phyloP scores from a whole-genome alignment of 257 asterid genomes.

The Scutellaria baicalensis region DNA sequence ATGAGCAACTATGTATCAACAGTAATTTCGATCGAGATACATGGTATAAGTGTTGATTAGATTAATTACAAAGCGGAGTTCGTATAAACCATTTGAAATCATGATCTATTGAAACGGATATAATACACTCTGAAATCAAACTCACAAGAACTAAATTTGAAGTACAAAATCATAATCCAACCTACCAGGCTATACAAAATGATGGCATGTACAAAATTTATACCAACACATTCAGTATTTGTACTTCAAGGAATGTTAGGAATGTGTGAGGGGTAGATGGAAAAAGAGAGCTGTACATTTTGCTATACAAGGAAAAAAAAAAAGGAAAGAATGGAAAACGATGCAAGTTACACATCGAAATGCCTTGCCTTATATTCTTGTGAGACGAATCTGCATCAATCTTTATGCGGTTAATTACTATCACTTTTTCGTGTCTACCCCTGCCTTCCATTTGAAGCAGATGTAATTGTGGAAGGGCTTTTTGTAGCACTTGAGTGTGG shows the following conservation, averaged over 20 bases:
- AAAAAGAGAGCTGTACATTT: slow-evolving; percentile 34
- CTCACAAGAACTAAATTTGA: background rate
- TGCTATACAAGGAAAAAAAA: slow-evolving; percentile 23
- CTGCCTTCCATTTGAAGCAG: slow-evolving; percentile 47
- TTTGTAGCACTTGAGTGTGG: slow-evolving; percentile 42
- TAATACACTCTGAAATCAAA: background rate
- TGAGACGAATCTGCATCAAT: background rate
- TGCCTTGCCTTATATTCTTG: slow-evolving; percentile 1
- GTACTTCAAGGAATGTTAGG: background rate
- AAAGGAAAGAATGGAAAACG: slow-evolving; percentile 8
- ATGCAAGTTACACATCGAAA: background rate
- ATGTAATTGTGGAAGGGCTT: slow-evolving; percentile 28
- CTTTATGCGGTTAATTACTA: background rate
- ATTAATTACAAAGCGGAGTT: no score
- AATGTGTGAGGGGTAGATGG: slow-evolving; percentile 1
- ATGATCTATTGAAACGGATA: background rate
- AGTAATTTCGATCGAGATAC: no score
- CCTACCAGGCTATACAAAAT: slow-evolving; percentile 18
- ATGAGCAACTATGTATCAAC: background rate
- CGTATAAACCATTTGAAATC: background rate
- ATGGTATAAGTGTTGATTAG: no score
- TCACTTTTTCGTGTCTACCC: slow-evolving; percentile 1
- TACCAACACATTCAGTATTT: slow-evolving; percentile 9
- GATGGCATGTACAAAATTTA: slow-evolving; percentile 21
- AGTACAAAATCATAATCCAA: background rate